These are phyloP conservation scores for Cardamine resedifolia DNA, from an alignment of 345 rosid genomes.

Conservation along the genomic window DNA sequence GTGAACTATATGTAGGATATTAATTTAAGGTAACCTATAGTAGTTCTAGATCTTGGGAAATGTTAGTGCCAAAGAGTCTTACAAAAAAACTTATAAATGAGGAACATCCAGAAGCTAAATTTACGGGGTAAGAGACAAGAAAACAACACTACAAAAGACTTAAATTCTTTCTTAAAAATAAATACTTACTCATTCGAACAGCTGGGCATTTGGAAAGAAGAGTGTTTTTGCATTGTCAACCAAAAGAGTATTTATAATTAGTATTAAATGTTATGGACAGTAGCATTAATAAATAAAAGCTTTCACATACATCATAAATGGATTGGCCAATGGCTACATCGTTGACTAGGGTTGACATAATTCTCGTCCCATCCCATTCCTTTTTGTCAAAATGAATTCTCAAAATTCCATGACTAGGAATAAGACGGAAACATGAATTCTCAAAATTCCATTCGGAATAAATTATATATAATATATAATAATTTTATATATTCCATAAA, in stretches of 20 bases:
- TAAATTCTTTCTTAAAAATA: conserved; percentile 14
- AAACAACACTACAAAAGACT: conserved; percentile 1
- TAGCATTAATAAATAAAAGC: conserved; percentile 16
- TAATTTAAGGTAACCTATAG: background rate
- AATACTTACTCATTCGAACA: conserved; percentile 3
- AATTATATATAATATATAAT: too few species aligned
- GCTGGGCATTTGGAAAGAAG: conserved; percentile 11
- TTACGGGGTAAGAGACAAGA: conserved; percentile 15
- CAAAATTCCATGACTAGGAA: too few species aligned
- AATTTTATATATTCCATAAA: too few species aligned
- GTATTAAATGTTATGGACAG: conserved; percentile 26
- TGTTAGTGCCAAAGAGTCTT: background rate
- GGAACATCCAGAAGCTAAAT: background rate
- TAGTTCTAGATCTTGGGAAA: background rate
- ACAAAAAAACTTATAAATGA: background rate
- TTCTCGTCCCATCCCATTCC: too few species aligned
- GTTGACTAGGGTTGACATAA: too few species aligned
- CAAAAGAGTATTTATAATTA: conserved; percentile 9
- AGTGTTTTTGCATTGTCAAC: conserved; percentile 7
- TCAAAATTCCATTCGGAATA: too few species aligned
- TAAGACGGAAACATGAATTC: too few species aligned
- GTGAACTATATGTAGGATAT: background rate
- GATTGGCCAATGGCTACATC: conserved; percentile 33
- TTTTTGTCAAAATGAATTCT: too few species aligned
- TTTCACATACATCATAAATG: conserved; percentile 16